These are phyloP conservation scores for Fusarium graminum DNA, from an alignment of 2,329 filamentous ascomycete species.

Conservation along the genomic window DNA sequence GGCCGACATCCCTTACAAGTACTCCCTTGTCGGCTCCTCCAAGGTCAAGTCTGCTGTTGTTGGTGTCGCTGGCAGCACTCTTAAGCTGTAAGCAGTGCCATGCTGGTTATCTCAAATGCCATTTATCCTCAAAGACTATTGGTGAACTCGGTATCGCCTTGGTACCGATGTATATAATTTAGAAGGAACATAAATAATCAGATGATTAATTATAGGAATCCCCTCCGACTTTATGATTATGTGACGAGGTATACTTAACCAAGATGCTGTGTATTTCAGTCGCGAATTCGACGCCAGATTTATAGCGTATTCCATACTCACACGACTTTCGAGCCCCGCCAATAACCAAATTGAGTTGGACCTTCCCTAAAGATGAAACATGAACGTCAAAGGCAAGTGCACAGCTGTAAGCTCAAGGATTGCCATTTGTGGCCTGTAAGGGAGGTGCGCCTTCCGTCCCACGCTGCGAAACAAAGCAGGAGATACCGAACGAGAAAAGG, in stretches of 20 bases:
- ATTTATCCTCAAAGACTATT: background rate
- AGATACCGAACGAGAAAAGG: background rate
- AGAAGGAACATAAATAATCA: background rate
- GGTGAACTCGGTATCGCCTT: background rate
- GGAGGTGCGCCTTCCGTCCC: background rate
- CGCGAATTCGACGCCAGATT: too few relatives aligned
- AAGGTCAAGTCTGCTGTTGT: slow-evolving; percentile 61
- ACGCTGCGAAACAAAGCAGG: background rate
- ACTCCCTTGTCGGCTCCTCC: slow-evolving; percentile 60
- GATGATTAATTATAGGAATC: background rate
- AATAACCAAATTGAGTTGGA: background rate
- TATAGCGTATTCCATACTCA: too few relatives aligned
- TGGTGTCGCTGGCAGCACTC: slow-evolving; percentile 56
- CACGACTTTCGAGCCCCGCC: too few relatives aligned
- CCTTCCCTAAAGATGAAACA: background rate
- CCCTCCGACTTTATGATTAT: background rate
- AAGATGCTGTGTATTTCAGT: background rate
- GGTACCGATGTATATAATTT: background rate
- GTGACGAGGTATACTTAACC: background rate
- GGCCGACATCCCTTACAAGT: slow-evolving; percentile 66
- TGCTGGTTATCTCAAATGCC: background rate
- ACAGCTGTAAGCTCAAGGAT: background rate
- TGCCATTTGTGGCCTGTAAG: background rate
- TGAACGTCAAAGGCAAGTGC: background rate
- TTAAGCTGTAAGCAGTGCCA: slow-evolving; percentile 50